Evolutionary conservation across 2,329 filamentous ascomycete genomes (phyloP), one percentile per base, ranked within the genome.

Genomic region (Phaeosphaeria sp.): DNA sequence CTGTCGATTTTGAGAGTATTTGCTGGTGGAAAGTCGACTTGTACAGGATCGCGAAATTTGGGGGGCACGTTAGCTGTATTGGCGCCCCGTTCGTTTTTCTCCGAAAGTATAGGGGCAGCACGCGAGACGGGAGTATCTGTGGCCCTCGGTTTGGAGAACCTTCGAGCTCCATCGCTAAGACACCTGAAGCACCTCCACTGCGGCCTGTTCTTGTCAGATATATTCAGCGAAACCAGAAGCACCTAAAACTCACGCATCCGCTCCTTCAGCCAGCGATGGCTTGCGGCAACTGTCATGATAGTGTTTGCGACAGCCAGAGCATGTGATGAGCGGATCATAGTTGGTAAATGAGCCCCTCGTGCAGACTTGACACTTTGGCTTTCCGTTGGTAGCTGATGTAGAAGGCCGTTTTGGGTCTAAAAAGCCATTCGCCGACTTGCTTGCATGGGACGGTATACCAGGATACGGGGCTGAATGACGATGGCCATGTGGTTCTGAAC

Each of bases 241-340:
- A 22, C n/a, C 13, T 6, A 24, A 20, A 6, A 45, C 63, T 54
- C 59, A 69, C 65, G 49, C 25, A 33, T 65, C 48, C 18, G 44
- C 25, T 3, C 59, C 62, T 36, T 51, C 49, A 17, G 27, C 22
- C 6, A 63, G 58, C 9, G 56, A 20, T 40, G 73, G 73, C 33
- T 60, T 69, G 50, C 74, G 71, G 53, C 77, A 79, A 18, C 69
- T 67, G 39, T 71, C 66, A 57, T 80, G 78, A 51, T 76, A 80
- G 6, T 59, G 59, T 22, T 70, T 67, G 4, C 54, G 53, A 59
- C 78, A 80, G 4, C 61, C 61, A n/a, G 66, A 57, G 56, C 78
- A 79, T 2, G 50, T 45, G 13, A 76, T 61, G 3, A 79, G 59
- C 6, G 66, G 65, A 46, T 76, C 71, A 20, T 61, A 66, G 21